Evolutionary conservation across 495 filamentous ascomycete species (phyloP).

Genomic region (Schizothecium vesticola): DNA sequence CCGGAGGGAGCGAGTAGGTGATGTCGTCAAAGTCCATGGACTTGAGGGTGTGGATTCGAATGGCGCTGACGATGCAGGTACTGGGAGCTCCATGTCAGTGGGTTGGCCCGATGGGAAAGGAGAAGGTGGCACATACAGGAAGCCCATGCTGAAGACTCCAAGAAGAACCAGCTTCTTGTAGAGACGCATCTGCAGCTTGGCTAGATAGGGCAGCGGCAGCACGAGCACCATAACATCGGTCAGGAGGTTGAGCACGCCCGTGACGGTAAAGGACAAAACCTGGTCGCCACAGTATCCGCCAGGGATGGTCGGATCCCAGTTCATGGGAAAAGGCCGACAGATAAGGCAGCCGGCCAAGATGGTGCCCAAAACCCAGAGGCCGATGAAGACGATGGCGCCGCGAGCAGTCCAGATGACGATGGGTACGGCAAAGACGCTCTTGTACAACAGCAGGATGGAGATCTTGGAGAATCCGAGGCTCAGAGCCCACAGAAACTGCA

Average conservation of each 20-base stretch:
- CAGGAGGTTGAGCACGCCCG: constrained; percentile 25
- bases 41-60: constrained; percentile 21
- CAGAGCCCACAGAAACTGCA: constrained; percentile 14
- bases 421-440: constrained; percentile 22
- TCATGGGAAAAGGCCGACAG: constrained; percentile 23
- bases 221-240: constrained; percentile 26
- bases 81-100: constrained; percentile 5
- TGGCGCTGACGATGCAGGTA: constrained; percentile 22
- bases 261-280: constrained; percentile 22
- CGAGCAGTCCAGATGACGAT: constrained; percentile 20
- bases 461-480: constrained; percentile 25
- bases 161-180: constrained; percentile 21
- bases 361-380: constrained; percentile 21
- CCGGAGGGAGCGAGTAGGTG: constrained; percentile 21
- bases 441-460: constrained; percentile 25
- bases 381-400: constrained; percentile 20
- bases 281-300: constrained; percentile 24
- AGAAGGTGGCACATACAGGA: constrained; percentile 18
- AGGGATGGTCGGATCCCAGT: constrained; percentile 26
- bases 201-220: constrained; percentile 26
- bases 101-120: not conserved
- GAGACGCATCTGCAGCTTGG: constrained; percentile 19
- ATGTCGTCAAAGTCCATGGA: constrained; percentile 25
- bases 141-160: constrained; percentile 23
- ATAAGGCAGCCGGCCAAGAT: constrained; percentile 23